Conservation (phyloP, 768 basidiomycete species). For the Podaxis pistillaris region DNA sequence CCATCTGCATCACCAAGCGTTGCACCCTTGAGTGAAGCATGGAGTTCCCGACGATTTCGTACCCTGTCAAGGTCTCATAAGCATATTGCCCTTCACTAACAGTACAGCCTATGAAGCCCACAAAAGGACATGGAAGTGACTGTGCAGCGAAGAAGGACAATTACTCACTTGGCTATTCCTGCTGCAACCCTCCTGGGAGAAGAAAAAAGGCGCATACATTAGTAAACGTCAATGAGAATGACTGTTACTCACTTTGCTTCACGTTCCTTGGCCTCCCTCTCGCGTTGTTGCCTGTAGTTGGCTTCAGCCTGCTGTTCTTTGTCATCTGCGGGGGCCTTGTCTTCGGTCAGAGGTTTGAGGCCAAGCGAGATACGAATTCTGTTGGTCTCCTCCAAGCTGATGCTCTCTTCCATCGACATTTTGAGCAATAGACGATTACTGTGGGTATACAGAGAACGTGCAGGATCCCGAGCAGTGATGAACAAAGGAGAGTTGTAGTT, state of each 20-base stretch:
- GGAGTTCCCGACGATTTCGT: conserved; percentile 90
- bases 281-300: conserved; percentile 77
- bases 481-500: conserved; percentile 4
- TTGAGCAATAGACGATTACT: conserved; percentile 21
- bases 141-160: conserved; percentile 26
- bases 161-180: conserved; percentile 85
- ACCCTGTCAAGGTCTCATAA: conserved; percentile 67
- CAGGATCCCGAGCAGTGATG: not conserved
- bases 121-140: conserved; percentile 48
- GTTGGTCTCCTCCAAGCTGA: conserved; percentile 93
- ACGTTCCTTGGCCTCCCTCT: conserved; percentile 65
- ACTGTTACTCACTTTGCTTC: conserved; percentile 67
- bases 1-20: conserved; percentile 88
- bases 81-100: conserved; percentile 32
- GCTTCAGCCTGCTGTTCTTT: conserved; percentile 83
- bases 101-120: conserved; percentile 37
- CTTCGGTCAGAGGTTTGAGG: conserved; percentile 89
- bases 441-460: conserved; percentile 18
- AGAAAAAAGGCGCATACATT: conserved; percentile 21
- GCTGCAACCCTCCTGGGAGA: conserved; percentile 64
- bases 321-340: conserved; percentile 64
- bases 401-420: conserved; percentile 81
- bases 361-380: conserved; percentile 93
- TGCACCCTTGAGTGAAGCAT: conserved; percentile 86
- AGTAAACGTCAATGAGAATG: conserved; percentile 21